These are phyloP conservation scores for Penicillium vulpinum DNA, from an alignment of 2,329 filamentous ascomycete species.

Conservation along the genomic window DNA sequence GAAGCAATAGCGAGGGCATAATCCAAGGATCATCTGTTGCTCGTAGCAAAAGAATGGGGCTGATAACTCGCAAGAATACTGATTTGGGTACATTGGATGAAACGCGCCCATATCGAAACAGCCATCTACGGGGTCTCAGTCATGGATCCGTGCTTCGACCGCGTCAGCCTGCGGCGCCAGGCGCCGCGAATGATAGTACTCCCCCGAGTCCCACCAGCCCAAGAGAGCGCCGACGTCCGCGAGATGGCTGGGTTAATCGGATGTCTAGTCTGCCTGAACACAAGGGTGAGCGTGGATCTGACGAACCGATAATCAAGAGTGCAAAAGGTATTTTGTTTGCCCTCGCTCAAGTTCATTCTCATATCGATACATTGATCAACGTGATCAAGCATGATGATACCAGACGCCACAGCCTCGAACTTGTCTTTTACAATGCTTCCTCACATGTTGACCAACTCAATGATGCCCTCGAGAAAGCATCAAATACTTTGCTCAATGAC, in stretches of 20 bases:
- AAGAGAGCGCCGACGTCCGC: slow-evolving; percentile 42
- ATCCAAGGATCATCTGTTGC: slow-evolving; percentile 48
- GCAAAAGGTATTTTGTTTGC: slow-evolving; percentile 58
- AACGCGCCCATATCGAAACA: slow-evolving; percentile 51
- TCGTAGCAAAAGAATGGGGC: slow-evolving; percentile 61
- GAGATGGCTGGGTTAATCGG: slow-evolving; percentile 50
- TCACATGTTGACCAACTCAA: slow-evolving; percentile 59
- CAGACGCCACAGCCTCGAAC: slow-evolving; percentile 54
- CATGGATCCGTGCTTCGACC: slow-evolving; percentile 54
- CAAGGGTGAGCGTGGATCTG: slow-evolving; percentile 49
- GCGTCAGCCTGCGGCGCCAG: slow-evolving; percentile 30
- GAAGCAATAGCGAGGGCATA: slow-evolving; percentile 64
- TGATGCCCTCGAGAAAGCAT: slow-evolving; percentile 53
- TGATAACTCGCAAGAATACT: slow-evolving; percentile 58
- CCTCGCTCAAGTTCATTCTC: slow-evolving; percentile 53
- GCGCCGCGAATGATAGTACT: slow-evolving; percentile 36
- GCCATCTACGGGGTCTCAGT: slow-evolving; percentile 59
- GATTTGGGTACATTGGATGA: slow-evolving; percentile 57
- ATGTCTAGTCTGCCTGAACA: slow-evolving; percentile 60
- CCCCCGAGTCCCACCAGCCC: slow-evolving; percentile 49
- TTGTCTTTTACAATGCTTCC: slow-evolving; percentile 58
- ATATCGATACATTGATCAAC: slow-evolving; percentile 49
- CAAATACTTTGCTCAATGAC: slow-evolving; percentile 52
- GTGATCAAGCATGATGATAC: slow-evolving; percentile 50
- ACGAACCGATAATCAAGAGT: slow-evolving; percentile 55